Evolutionary conservation across 2,329 filamentous ascomycete species (phyloP).

Genomic region (Diaporthe australafricana): DNA sequence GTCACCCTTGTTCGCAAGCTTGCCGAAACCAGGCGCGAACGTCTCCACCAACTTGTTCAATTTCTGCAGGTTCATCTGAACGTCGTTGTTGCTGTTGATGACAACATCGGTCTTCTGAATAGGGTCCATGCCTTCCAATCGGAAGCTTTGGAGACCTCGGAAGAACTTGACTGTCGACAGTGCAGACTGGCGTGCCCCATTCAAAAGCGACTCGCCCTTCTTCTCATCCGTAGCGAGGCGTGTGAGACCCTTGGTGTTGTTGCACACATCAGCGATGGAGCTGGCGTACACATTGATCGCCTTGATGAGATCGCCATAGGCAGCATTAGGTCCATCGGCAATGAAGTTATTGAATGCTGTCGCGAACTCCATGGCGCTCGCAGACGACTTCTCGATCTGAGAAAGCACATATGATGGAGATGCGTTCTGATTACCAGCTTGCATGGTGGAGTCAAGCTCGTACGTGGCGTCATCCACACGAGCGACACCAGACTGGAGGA

Average conservation of each 20-base stretch:
- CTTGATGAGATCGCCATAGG: constrained; percentile 91
- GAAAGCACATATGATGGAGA: constrained; percentile 95
- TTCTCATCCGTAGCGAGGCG: constrained; percentile 95
- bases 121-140: constrained; percentile 88
- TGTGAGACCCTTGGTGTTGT: constrained; percentile 95
- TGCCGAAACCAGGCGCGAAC: constrained; percentile 88
- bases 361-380: constrained; percentile 95
- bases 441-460: constrained; percentile 97
- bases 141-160: constrained; percentile 92
- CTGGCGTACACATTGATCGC: constrained; percentile 91
- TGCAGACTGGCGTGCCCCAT: constrained; percentile 85
- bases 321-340: constrained; percentile 92
- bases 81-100: constrained; percentile 96
- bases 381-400: constrained; percentile 95
- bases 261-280: constrained; percentile 91
- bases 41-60: constrained; percentile 93
- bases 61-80: constrained; percentile 92
- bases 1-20: constrained; percentile 84
- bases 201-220: constrained; percentile 88
- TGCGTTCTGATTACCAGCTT: constrained; percentile 97
- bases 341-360: constrained; percentile 99
- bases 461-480: constrained; percentile 97
- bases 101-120: constrained; percentile 96
- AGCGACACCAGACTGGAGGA: constrained; percentile 91
- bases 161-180: constrained; percentile 93